Conservation (phyloP, 2,329 filamentous ascomycete species). For the Microcera coccophila region DNA sequence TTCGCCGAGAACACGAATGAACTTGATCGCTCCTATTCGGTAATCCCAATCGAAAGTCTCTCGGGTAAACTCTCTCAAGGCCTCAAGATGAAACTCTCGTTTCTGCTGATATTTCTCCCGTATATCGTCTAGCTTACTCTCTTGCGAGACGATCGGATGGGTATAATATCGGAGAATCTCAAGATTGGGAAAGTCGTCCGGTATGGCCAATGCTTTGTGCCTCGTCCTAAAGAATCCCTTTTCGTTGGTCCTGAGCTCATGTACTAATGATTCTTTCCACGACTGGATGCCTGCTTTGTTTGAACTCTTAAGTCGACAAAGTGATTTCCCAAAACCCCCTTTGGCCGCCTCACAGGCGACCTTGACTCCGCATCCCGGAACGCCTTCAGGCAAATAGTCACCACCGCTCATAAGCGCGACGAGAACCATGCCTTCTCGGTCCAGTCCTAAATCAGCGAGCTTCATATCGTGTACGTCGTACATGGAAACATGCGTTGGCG, state of each 20-base stretch:
- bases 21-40: conserved; percentile 74
- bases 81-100: conserved; percentile 33
- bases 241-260: conserved; percentile 80
- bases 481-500: conserved; percentile 80
- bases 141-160: conserved; percentile 75
- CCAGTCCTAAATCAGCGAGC: conserved; percentile 57
- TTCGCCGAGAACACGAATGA: conserved; percentile 75
- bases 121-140: conserved; percentile 37
- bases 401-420: conserved; percentile 94
- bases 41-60: conserved; percentile 86
- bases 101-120: conserved; percentile 23
- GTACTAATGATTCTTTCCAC: conserved; percentile 70
- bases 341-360: conserved; percentile 84
- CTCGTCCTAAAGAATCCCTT: conserved; percentile 73
- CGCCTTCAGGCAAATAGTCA: conserved; percentile 85
- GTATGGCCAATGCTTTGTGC: conserved; percentile 70
- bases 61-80: conserved; percentile 68
- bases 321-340: conserved; percentile 75
- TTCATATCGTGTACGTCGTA: conserved; percentile 62
- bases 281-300: conserved; percentile 56
- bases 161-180: conserved; percentile 84
- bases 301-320: conserved; percentile 62
- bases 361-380: conserved; percentile 83
- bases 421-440: conserved; percentile 85
- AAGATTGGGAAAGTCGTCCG: conserved; percentile 73